Evolutionary conservation across 2,329 filamentous ascomycete species (phyloP).

Genomic region (Paecilomyces fulvus): DNA sequence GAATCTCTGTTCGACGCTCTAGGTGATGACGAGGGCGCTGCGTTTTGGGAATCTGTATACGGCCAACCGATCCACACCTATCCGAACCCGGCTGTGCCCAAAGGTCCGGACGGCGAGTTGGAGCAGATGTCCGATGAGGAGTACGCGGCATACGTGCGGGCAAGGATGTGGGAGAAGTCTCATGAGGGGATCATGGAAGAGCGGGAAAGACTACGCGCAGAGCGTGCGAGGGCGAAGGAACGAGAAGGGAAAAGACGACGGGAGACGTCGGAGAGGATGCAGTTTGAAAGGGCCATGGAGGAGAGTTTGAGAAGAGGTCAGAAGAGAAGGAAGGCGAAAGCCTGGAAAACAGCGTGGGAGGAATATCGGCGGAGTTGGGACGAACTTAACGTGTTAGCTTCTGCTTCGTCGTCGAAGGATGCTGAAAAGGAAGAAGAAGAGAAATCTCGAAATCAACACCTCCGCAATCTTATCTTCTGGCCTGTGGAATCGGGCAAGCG

Average conservation of each 20-base stretch:
- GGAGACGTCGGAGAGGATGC: conserved; percentile 17
- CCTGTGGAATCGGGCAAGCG: conserved; percentile 57
- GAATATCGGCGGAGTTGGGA: conserved; percentile 60
- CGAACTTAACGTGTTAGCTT: conserved; percentile 26
- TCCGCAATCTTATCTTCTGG: conserved; percentile 55
- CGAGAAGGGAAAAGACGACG: conserved; percentile 25
- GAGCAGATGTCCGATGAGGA: conserved; percentile 90
- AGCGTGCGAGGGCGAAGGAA: conserved; percentile 40
- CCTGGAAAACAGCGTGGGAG: conserved; percentile 54
- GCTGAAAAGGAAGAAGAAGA: conserved; percentile 4
- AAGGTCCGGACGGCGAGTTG: conserved; percentile 49
- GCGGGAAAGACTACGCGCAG: conserved; percentile 52
- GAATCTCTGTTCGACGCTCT: conserved; percentile 95
- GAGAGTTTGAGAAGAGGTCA: conserved; percentile 59
- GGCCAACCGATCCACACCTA: conserved; percentile 89
- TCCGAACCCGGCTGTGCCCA: conserved; percentile 39
- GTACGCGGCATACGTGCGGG: conserved; percentile 76
- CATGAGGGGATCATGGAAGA: conserved; percentile 77
- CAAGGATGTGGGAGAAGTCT: conserved; percentile 92
- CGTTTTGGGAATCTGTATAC: conserved; percentile 95
- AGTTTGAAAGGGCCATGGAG: conserved; percentile 58
- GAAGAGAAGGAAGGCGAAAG: conserved; percentile 42
- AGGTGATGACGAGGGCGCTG: conserved; percentile 90
- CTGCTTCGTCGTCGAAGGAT: conserved; percentile 5
- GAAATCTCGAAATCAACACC: conserved; percentile 4